A percentile compares a stretch with the other conserved stretches of the same genome.
Conservation (phyloP, 2,329 filamentous ascomycete genomes). For the Byssoonygena ceratinophila region DNA sequence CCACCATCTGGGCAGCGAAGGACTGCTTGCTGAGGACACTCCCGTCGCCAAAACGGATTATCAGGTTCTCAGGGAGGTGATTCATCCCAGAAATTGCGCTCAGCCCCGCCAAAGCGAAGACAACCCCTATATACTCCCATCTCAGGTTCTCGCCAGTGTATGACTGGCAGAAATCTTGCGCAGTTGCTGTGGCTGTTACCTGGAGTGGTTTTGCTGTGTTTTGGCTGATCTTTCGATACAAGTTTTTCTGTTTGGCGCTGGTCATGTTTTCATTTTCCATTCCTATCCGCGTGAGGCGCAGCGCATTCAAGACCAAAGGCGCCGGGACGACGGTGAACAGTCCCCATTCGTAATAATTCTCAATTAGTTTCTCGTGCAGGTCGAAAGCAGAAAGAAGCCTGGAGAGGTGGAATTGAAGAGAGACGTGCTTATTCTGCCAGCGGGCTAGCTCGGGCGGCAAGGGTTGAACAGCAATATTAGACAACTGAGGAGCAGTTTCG, state of each 20-base stretch:
- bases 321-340: constrained; percentile 22
- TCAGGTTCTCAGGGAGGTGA: not conserved
- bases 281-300: constrained; percentile 20
- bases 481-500: constrained; percentile 18
- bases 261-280: constrained; percentile 11
- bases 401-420: constrained; percentile 22
- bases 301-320: constrained; percentile 27
- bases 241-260: constrained; percentile 14
- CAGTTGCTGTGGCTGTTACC: constrained; percentile 20
- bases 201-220: constrained; percentile 22
- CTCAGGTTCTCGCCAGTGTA: constrained; percentile 21
- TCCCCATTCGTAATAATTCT: constrained; percentile 7
- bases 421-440: constrained; percentile 18
- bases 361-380: constrained; percentile 9
- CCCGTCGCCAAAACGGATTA: constrained; percentile 9
- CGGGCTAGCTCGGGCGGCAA: constrained; percentile 10
- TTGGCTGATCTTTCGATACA: constrained; percentile 19
- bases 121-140: constrained; percentile 22
- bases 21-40: constrained; percentile 10
- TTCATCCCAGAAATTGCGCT: not conserved
- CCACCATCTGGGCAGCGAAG: constrained; percentile 18
- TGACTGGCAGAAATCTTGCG: constrained; percentile 29
- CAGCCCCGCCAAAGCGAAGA: constrained; percentile 19
- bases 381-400: constrained; percentile 10
- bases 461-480: constrained; percentile 13